Base-by-base conservation (phyloP, 495 filamentous ascomycete species). In the Staphylotrichum longicolle region DNA sequence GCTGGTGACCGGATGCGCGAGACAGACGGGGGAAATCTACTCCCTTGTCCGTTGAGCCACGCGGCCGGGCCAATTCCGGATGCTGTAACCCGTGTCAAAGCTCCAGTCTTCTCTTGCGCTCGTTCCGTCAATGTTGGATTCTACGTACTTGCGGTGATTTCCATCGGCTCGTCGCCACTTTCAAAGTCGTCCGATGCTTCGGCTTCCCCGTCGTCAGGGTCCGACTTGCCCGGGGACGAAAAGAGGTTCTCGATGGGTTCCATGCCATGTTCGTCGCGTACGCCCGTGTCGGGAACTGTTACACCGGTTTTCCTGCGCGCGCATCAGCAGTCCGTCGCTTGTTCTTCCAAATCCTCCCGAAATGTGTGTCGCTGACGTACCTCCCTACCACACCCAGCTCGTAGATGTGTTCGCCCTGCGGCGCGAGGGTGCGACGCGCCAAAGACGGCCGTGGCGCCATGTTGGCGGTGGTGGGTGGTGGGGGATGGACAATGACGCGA, bases 251-350 rank as follows among this genome's bases (percentile, higher is more conserved):
- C 88, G 56, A 96, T 81, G 40, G 86, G 85, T 72, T 98, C 91
- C 75, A 98, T 83, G 72, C 95, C 94, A 81, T 96, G 78, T 70
- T 92, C 94, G 75, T 98, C 91, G 75, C 91, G 87, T 55, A 88
- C 76, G 45, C 90, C 90, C 57, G 80, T 83, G 74, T 97, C 91
- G 69, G 84, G 82, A 34, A 98, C 73, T 1, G 85, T 89, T 37
- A 95, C 80, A 30, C 94, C 94, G 8, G 94, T 98, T 82, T 93
- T 84, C 37, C 78, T 81, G 65, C n/a, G 12, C 35, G 14, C 11
- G 10, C 0, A 40, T 57, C 12, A 48, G n/a, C 37, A 58, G 3
- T 4, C 15, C 11, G 14, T 4, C 15, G 4, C 3, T 51, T 4
- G 42, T 33, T 39, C 58, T 37, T 9, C 30, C 50, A 42, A 14